A percentile compares a stretch with the other conserved stretches of the same genome.
phyloP scores from a whole-genome alignment of 768 basidiomycete species.

The Asterophora parasitica region DNA sequence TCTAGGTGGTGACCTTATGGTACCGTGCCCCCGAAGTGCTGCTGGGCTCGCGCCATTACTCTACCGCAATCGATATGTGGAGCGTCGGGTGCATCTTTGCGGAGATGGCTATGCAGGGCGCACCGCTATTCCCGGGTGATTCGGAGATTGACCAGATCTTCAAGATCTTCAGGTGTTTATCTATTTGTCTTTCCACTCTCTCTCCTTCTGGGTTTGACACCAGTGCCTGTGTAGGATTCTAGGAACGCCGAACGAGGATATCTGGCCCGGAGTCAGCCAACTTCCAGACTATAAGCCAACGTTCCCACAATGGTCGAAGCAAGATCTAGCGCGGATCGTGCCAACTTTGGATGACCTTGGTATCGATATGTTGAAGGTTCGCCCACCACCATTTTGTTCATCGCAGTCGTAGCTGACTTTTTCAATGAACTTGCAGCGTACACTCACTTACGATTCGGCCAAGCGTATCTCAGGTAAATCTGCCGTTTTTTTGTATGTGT shows the following conservation, averaged over 20 bases:
- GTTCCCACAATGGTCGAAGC: constrained; percentile 91
- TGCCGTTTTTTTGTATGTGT: background rate
- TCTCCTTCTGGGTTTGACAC: constrained; percentile 1
- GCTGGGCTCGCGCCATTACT: constrained; percentile 92
- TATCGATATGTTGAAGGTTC: constrained; percentile 74
- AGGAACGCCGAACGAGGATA: constrained; percentile 88
- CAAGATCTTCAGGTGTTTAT: constrained; percentile 86
- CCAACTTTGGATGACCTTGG: constrained; percentile 71
- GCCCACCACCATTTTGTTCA: background rate
- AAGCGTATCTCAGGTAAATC: constrained; percentile 85
- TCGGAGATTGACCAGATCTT: constrained; percentile 99
- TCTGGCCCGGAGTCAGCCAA: constrained; percentile 85
- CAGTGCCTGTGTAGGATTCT: constrained; percentile 55
- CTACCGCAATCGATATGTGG: constrained; percentile 99
- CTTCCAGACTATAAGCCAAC: constrained; percentile 95
- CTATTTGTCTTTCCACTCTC: background rate
- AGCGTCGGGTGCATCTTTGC: constrained; percentile 99
- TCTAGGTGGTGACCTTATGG: constrained; percentile 97
- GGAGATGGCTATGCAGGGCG: constrained; percentile 93
- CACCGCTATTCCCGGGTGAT: constrained; percentile 94
- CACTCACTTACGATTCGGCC: constrained; percentile 83
- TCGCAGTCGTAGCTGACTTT: background rate
- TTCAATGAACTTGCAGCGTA: constrained; percentile 36
- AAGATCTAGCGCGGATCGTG: constrained; percentile 65
- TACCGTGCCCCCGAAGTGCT: constrained; percentile 98